Conservation (phyloP, 2,329 filamentous ascomycete genomes). For the Fusarium succisae region DNA sequence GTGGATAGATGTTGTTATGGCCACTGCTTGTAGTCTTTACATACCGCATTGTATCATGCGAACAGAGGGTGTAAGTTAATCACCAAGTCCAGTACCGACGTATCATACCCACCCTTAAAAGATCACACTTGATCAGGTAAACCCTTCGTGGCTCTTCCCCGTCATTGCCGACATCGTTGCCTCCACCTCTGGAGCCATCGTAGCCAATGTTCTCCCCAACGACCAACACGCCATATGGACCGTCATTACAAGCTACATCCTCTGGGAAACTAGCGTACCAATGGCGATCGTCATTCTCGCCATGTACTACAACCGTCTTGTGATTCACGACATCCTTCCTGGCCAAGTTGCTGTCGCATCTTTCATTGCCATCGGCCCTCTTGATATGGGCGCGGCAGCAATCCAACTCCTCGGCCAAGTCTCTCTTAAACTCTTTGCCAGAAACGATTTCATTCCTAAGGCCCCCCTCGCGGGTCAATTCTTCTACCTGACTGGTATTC, state of each 20-base stretch:
- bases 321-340: slow-evolving; percentile 67
- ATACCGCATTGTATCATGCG: slow-evolving; percentile 59
- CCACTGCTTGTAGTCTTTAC: slow-evolving; percentile 56
- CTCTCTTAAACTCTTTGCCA: slow-evolving; percentile 46
- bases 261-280: slow-evolving; percentile 66
- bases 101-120: not conserved
- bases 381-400: slow-evolving; percentile 69
- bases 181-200: slow-evolving; percentile 64
- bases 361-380: slow-evolving; percentile 69
- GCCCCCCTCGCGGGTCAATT: slow-evolving; percentile 61
- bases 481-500: slow-evolving; percentile 63
- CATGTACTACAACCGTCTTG: slow-evolving; percentile 70
- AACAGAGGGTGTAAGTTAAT: slow-evolving; percentile 46
- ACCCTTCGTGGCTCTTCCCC: slow-evolving; percentile 68
- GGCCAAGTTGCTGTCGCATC: slow-evolving; percentile 69
- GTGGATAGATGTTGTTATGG: slow-evolving; percentile 60
- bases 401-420: slow-evolving; percentile 55
- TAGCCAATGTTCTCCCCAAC: slow-evolving; percentile 64
- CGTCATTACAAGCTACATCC: slow-evolving; percentile 65
- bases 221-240: slow-evolving; percentile 62
- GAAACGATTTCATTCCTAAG: slow-evolving; percentile 46
- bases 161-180: slow-evolving; percentile 71
- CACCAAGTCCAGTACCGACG: not conserved
- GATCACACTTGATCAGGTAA: slow-evolving; percentile 54
- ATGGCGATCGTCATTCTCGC: slow-evolving; percentile 65